Evolutionary conservation across 148 eudicot genomes (phyloP), one percentile per base, ranked within the genome.

Genomic region (Heliamphora exappendiculata): DNA sequence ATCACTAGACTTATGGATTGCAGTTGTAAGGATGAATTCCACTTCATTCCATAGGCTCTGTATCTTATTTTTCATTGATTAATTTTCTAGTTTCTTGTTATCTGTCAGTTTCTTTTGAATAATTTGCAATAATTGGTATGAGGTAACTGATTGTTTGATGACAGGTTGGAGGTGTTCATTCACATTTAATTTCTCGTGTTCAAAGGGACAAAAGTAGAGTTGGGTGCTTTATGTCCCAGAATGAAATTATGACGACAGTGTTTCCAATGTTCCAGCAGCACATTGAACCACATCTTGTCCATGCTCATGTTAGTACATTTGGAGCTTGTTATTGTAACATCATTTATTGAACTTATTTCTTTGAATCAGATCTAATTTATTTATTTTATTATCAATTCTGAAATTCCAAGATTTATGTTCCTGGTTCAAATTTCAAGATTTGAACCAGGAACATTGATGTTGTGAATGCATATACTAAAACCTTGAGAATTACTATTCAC

Each of bases 151-250:
- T 36, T 81, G 11, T 73, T 31, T 81, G 67, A 63, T 69, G 84
- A 80, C 90, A 95, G 97, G 97, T 95, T 76, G 98, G 98, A 81
- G 98, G 98, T 67, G 98, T 95, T 79, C 94, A 95, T 85, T 95
- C 98, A 20, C 98, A 95, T 84, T 86, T 95, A 51, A 88, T 95
- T 76, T 89, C 98, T 79, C 94, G 97, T 80, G 98, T 95, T 81
- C 98, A 95, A 82, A 86, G 98, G 81, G 98, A 95, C 89, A 95
- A 95, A 81, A 89, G 86, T 78, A 89, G 89, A 86, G 91, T 83
- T 76, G 98, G 98, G 31, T 79, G 88, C 82, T 88, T 92, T 80
- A 81, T 95, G 89, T 86, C 97, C 78, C 97, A 95, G 81, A 91
- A 90, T 84, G 98, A 95, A 78, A 87, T 95, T 62, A 95, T 95